Evolutionary conservation across 352 stramenopile species (phyloP), one percentile per base, ranked within the genome.

Genomic region (Globisporangium paroecandrum): DNA sequence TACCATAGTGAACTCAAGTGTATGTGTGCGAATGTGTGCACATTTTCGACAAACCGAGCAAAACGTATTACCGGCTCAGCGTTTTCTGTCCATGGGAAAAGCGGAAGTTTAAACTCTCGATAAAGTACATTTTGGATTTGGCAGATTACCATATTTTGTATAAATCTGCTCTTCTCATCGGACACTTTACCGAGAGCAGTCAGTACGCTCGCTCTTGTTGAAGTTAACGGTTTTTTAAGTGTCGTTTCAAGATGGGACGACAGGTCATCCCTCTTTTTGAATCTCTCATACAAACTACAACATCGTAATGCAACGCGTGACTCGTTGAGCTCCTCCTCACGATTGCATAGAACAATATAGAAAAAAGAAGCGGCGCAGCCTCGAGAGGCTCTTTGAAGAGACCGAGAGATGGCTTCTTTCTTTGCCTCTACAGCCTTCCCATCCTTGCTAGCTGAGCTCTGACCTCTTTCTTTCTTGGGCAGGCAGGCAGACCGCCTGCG

Each of bases 241-340:
- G 22, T 63, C 15, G 58, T 49, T 54, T 51, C 22, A 49, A 49
- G 43, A 47, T 47, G 41, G 5, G 13, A 15, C 8, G 13, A 5
- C 3, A 62, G 58, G 38, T 64, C 58, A 55, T 64, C 58, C 58
- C 58, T 64, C 58, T 38, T 64, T 64, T 64, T 20, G 24, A 55
- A 4, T 38, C 1, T 24, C 0, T 0, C 15, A 49, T 49, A 49
- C 43, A 49, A 49, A 10, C 1, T 49, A 3, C 41, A 22, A 5
- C 2, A 6, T 10, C 1, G 3, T 29, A 55, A 55, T 27, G 10
- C n/a, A 55, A 24, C n/a, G n/a, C n/a, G n/a, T 27, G 47, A 55
- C 47, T 55, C n/a, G 47, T 22, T n/a, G 43, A 49, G 43, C 43
- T 22, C 47, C 47, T 54, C 47, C 34, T 38, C 34, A 41, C 10